Percentiles rank a stretch among this genome's conserved stretches.
Evolutionary conservation across 2,329 filamentous ascomycete species (phyloP).

Genomic region (Talaromyces sp.): DNA sequence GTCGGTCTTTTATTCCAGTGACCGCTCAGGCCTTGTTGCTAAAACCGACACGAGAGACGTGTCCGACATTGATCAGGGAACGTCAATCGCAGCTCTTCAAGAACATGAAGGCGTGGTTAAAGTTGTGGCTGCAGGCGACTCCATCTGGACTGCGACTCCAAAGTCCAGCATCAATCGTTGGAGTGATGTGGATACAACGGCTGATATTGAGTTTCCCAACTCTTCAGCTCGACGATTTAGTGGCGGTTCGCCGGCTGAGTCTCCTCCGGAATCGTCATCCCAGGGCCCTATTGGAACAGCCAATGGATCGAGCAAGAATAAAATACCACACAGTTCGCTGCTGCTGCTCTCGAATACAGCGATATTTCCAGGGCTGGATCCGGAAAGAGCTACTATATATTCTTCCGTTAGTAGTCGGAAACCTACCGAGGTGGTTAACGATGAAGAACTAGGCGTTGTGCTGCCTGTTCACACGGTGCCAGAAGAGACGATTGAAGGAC

Average conservation of each 20-base stretch:
- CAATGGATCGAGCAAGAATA: constrained; percentile 40
- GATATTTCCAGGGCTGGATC: constrained; percentile 60
- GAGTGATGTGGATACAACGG: constrained; percentile 76
- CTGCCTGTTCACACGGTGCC: constrained; percentile 65
- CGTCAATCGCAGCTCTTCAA: constrained; percentile 85
- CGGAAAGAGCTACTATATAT: constrained; percentile 52
- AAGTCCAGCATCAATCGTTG: constrained; percentile 90
- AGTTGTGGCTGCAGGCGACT: constrained; percentile 60
- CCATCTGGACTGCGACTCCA: constrained; percentile 85
- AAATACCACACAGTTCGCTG: constrained; percentile 72
- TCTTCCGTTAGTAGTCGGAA: constrained; percentile 50
- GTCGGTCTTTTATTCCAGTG: constrained; percentile 88
- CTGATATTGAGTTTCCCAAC: constrained; percentile 54
- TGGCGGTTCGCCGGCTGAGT: constrained; percentile 46
- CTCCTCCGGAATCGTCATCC: constrained; percentile 25
- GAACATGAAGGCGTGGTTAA: constrained; percentile 71
- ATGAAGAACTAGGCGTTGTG: constrained; percentile 45
- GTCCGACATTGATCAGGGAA: constrained; percentile 75
- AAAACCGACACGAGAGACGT: constrained; percentile 85
- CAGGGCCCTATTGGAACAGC: constrained; percentile 26
- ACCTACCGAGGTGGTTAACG: constrained; percentile 51
- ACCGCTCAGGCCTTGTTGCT: constrained; percentile 86
- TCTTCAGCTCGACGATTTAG: constrained; percentile 48
- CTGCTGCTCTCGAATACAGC: constrained; percentile 81
- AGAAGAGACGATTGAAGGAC: constrained; percentile 83